Evolutionary conservation across 163 green algal species (phyloP), one percentile per base, ranked within the genome.

Genomic region (Scenedesmus sp.): DNA sequence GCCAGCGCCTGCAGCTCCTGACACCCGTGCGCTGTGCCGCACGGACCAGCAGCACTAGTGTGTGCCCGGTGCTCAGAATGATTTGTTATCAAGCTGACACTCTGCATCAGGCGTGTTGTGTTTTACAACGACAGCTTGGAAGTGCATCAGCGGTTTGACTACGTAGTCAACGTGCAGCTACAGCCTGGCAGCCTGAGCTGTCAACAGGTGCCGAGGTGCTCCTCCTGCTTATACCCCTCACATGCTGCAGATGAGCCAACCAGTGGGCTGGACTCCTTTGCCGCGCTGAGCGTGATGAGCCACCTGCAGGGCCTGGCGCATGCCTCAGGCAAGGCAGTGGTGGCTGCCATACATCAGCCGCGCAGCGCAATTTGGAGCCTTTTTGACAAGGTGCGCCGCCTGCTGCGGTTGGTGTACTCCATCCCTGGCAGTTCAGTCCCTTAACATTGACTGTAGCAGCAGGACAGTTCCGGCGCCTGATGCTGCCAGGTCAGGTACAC

Each of bases 181-280:
- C n/a, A n/a, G n/a, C n/a, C n/a, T n/a, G n/a, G n/a, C n/a, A n/a
- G n/a, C n/a, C n/a, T n/a, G n/a, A n/a, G n/a, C n/a, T n/a, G n/a
- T n/a, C n/a, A n/a, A n/a, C n/a, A n/a, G n/a, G n/a, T n/a, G n/a
- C n/a, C n/a, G n/a, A n/a, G n/a, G n/a, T n/a, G n/a, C n/a, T n/a
- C 86, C 46, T 89, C 83, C 24, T 96, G 95, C 3, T 87, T 79
- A 3, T n/a, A n/a, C n/a, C n/a, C n/a, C n/a, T 87, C 98, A 1
- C 92, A 96, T 0, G 95, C 97, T 59, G 81, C 97, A 44, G 97
- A 98, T 83, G 96, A 98, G 92, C 97, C 97, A 10, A 98, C 96
- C 61, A 95, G 90, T 49, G 96, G 97, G 0, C 94, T 98, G 24
- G 97, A 99, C 85, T 94, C 72, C 33, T 96, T 94, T 88, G 94